A percentile compares a stretch with the other conserved stretches of the same genome.
Conservation (phyloP, 805 yeast genomes). For the Saccharomycopsis lassenensis region DNA sequence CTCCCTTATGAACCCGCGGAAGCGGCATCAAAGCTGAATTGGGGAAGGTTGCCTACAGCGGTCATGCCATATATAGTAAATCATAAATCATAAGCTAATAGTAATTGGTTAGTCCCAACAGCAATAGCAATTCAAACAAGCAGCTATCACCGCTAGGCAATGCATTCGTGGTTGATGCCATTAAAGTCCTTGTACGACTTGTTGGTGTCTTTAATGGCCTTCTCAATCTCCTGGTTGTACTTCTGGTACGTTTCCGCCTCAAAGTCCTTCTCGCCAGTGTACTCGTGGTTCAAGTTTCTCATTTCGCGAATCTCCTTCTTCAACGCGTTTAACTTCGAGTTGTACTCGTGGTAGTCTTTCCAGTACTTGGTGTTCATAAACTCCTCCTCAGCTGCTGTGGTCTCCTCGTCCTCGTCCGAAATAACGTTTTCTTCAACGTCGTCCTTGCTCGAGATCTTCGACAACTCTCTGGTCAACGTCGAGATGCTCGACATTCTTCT, state of each 20-base stretch:
- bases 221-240: constrained; percentile 9
- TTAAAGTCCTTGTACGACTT: constrained; percentile 17
- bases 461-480: constrained; percentile 15
- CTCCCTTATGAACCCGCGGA: too few relatives aligned
- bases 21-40: too few relatives aligned
- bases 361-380: constrained; percentile 15
- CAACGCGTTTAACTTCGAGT: constrained; percentile 9
- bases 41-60: too few relatives aligned
- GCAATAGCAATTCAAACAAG: too few relatives aligned
- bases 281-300: constrained; percentile 16
- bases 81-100: too few relatives aligned
- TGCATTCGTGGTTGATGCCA: constrained; percentile 16
- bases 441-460: constrained; percentile 12
- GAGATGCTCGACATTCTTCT: constrained; percentile 14
- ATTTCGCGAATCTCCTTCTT: constrained; percentile 17
- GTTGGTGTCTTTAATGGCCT: constrained; percentile 15
- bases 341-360: constrained; percentile 17
- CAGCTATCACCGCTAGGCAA: constrained; percentile 5
- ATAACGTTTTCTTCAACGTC: constrained; percentile 4
- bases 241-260: constrained; percentile 12
- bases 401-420: constrained; percentile 4
- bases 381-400: constrained; percentile 1
- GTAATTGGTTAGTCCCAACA: too few relatives aligned
- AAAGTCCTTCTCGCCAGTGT: constrained; percentile 17
- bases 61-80: too few relatives aligned